Base-by-base conservation (phyloP, 1,284 basidiomycete species). In the Pulveroboletus sp. region DNA sequence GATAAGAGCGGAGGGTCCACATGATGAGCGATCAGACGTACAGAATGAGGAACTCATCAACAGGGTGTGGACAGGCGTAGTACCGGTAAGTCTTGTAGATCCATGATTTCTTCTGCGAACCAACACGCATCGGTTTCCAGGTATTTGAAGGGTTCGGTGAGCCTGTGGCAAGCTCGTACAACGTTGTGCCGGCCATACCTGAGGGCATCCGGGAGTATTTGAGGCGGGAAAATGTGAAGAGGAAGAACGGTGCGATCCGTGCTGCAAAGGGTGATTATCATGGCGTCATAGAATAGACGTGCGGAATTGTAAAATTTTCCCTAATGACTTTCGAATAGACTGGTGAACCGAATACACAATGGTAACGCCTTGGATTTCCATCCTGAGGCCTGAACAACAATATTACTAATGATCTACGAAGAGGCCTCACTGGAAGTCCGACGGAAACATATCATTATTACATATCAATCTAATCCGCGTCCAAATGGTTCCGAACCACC, bases 141-240 rank as follows among this genome's bases (percentile, higher is more conserved):
- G 59, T 66, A n/a, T 67, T 68, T 4, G 62, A 67, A 24, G 65
- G 64, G n/a, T 63, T 67, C 20, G 64, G 68, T 3, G 64, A 70
- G 31, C 65, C 65, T 20, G 56, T 68, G 2, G 64, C 64, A 5
- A 57, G 65, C 50, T 2, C 49, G 4, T 70, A 70, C 22, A 67
- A 69, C 20, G 43, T n/a, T 4, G 56, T 67, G 2, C 24, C 46
- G 11, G 43, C 40, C n/a, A 2, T 64, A 28, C 69, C 67, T 4
- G 61, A 62, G 6, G 53, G 55, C 14, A 66, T 71, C 10, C 57
- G 65, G 31, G 65, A 59, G 25, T 51, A 68, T 26, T 3, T 70
- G 25, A 64, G 65, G 28, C 48, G 11, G 24, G 63, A 68, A 44
- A 71, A 69, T 29, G 38, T 57, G 45, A 67, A 31, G 44, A 58